Conservation (phyloP, 129 eudicot species). For the Gnaphalium uliginosum region DNA sequence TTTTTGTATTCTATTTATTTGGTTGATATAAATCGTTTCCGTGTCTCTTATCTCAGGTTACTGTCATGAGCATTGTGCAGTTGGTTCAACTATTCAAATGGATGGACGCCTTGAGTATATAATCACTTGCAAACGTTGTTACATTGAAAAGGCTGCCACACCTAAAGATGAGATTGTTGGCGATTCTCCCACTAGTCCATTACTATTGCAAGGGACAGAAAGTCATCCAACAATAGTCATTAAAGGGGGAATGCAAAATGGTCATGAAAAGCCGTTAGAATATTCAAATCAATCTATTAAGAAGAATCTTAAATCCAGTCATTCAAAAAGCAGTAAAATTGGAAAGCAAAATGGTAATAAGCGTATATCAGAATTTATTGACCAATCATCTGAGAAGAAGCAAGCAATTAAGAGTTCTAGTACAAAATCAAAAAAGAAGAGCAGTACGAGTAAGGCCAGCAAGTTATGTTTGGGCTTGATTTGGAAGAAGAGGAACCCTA, state of each 20-base stretch:
- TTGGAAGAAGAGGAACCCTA: constrained; percentile 54
- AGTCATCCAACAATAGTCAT: constrained; percentile 33
- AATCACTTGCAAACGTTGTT: constrained; percentile 69
- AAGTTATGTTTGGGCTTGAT: constrained; percentile 63
- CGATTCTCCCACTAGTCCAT: constrained; percentile 82
- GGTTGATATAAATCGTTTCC: not conserved
- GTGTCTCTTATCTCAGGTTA: constrained; percentile 49
- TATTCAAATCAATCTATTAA: constrained; percentile 30
- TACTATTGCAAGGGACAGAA: constrained; percentile 67
- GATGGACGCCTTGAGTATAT: constrained; percentile 45
- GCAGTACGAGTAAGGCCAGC: constrained; percentile 13
- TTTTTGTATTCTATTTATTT: not conserved
- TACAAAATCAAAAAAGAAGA: constrained; percentile 30
- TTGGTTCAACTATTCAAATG: constrained; percentile 45
- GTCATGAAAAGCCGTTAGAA: constrained; percentile 29
- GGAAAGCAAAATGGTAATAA: constrained; percentile 35
- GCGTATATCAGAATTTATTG: constrained; percentile 30
- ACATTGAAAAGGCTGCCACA: constrained; percentile 24
- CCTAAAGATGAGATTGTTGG: constrained; percentile 39
- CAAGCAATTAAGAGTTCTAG: constrained; percentile 28
- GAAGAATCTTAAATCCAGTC: constrained; percentile 21
- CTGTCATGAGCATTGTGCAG: constrained; percentile 71
- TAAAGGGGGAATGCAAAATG: constrained; percentile 37
- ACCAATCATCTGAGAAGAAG: constrained; percentile 34
- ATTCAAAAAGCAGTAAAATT: constrained; percentile 30